Evolutionary conservation across 2,329 filamentous ascomycete species (phyloP), one percentile per base, ranked within the genome.

Genomic region (Pseudogymnoascus sp.): DNA sequence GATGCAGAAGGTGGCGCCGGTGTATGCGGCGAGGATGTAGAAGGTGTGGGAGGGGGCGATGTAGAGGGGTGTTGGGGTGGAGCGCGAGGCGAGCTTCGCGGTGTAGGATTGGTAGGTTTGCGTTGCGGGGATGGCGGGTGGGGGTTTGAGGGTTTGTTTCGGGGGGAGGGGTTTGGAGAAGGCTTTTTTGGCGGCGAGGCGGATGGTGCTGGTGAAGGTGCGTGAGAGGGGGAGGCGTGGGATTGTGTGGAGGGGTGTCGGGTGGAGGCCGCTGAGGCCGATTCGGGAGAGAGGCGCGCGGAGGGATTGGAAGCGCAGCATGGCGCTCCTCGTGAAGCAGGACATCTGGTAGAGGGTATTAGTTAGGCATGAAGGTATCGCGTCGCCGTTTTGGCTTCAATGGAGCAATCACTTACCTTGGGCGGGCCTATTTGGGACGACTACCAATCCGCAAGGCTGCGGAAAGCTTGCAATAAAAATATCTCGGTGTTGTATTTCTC

Each of bases 11-110:
- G 79, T 66, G 1, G 82, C 82, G 25, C 83, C 81, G 13, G 77
- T 73, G 74, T 87, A 86, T 71, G 84, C 84, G 54, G 83, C 82
- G 68, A 83, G 72, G 67, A 88, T 80, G 73, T 86, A 88, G 75
- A 81, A 80, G 64, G 82, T 82, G 70, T 90, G 86, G 1, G 85
- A 85, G 13, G 85, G 85, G 1, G 83, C 82, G 70, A 87, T 79
- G 77, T 89, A 91, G 48, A 91, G 78, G 2, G 83, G 75, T 6
- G 87, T 85, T 4, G 83, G 79, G 1, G 79, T 76, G n/a, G 79
- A 71, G 67, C 84, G 83, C 65, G 78, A 77, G 13, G 84, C 82
- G 39, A 90, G 79, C 65, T 64, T 69, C n/a, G 81, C 80, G 70
- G 80, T 79, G 75, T 81, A 85, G 63, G 76, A 79, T 69, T 77